Base-by-base conservation (phyloP, 176 grass and related monocot genomes). In the Pontederia paniculata region DNA sequence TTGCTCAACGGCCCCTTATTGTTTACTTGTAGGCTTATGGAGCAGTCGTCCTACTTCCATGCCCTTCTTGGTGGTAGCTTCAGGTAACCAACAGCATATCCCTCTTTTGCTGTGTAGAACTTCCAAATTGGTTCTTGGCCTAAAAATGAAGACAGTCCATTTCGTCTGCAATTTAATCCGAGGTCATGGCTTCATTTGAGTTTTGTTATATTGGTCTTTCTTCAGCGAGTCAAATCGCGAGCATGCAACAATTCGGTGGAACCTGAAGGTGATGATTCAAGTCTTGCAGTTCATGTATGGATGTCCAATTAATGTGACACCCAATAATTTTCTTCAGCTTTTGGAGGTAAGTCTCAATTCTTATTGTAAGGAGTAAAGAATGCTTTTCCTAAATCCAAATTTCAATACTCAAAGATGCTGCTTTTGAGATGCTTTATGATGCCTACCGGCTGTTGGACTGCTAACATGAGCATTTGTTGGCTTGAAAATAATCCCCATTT, bases 1-100 rank as follows among this genome's bases (percentile, higher is more conserved):
- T 50, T 54, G 7, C 9, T 28, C 19, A 9, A 28, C 2, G 16
- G 15, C 54, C 19, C 15, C 31, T 45, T 58, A 16, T 45, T 16
- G 21, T 14, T 48, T 20, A 20, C 50, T 58, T 47, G 0, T 37
- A 84, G 76, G 76, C 64, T 88, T 1, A 69, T 83, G 67, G 57
- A 88, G 10, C 74, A 70, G 48, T 88, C 84, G 50, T 75, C 84
- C 15, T 88, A 88, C 76, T 88, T 88, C 71, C 76, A 76, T 48
- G 75, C 72, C 2, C 79, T 88, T 37, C 72, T 88, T 49, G 72
- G 68, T 47, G 76, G 84, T 31, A 80, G 69, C 68, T 88, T 88
- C 79, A 83, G 79, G 84, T 88, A 63, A 56, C 41, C 0, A 2
- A 17, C 45, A 6, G 3, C 8, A 47, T 57, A 47, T 12, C 8